Conservation (phyloP, 306 rosid genomes). For the Vicia villosa region DNA sequence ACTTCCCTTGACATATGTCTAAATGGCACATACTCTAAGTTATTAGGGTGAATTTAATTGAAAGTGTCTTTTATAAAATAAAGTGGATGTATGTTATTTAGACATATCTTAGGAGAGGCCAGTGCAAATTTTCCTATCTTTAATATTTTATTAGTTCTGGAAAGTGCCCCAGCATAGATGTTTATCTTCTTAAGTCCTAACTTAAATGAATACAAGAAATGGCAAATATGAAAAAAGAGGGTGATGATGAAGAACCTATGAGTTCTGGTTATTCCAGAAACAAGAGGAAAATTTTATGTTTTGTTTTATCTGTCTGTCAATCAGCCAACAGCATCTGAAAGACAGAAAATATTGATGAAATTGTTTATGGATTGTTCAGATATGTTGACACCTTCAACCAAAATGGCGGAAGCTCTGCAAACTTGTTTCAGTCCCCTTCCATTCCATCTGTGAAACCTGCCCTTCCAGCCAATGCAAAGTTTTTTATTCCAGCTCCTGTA, state of each 20-base stretch:
- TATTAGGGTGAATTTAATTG: background rate
- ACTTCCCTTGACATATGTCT: background rate
- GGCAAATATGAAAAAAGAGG: background rate
- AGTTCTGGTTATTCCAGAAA: constrained; percentile 13
- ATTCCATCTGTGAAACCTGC: constrained; percentile 65
- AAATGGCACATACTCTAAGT: background rate
- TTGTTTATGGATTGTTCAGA: constrained; percentile 53
- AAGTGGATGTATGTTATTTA: background rate
- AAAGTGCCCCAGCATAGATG: background rate
- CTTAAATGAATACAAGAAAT: constrained; percentile 15
- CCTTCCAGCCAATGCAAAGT: constrained; percentile 67
- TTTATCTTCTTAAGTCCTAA: constrained; percentile 1
- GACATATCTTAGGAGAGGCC: background rate
- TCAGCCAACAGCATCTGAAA: constrained; percentile 16
- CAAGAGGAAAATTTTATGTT: constrained; percentile 11
- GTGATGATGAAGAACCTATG: constrained; percentile 1
- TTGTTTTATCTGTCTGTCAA: background rate
- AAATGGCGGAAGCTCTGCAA: constrained; percentile 67
- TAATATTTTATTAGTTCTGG: background rate
- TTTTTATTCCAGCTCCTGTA: constrained; percentile 70
- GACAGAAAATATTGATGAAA: constrained; percentile 35
- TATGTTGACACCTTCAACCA: constrained; percentile 95
- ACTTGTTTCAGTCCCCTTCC: constrained; percentile 74
- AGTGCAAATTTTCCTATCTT: background rate
- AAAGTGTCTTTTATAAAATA: background rate